Percentiles rank a stretch among this genome's conserved stretches.
Evolutionary conservation across 2,329 filamentous ascomycete species (phyloP).

Genomic region (Cryphonectria radicalis): DNA sequence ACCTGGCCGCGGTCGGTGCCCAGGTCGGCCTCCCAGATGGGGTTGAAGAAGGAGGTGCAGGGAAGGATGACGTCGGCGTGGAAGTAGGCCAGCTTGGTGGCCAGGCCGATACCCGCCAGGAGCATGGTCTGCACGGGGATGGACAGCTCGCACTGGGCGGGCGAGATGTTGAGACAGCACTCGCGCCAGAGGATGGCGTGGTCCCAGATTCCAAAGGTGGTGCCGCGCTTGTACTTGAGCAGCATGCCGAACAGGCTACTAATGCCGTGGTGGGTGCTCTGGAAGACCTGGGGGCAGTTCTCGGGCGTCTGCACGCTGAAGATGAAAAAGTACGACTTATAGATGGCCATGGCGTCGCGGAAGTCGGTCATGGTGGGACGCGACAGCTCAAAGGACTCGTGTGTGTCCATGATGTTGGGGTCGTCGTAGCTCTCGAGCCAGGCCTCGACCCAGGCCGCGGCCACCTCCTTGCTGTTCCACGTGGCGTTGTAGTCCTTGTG

Average conservation of each 20-base stretch:
- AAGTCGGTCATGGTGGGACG: slow-evolving; percentile 43
- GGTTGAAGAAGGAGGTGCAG: slow-evolving; percentile 65
- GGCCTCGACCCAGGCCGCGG: slow-evolving; percentile 52
- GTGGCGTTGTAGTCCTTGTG: slow-evolving; percentile 55
- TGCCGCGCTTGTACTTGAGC: slow-evolving; percentile 63
- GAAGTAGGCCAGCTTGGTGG: slow-evolving; percentile 48
- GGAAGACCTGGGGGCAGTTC: slow-evolving; percentile 62
- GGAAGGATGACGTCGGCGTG: slow-evolving; percentile 65
- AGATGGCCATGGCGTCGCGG: slow-evolving; percentile 41
- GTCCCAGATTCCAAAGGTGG: slow-evolving; percentile 66
- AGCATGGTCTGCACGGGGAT: slow-evolving; percentile 54
- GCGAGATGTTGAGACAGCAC: slow-evolving; percentile 53
- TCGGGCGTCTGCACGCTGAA: slow-evolving; percentile 62
- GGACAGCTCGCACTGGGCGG: slow-evolving; percentile 52
- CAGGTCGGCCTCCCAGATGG: slow-evolving; percentile 66
- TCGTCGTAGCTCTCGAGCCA: slow-evolving; percentile 52
- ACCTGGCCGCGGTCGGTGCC: slow-evolving; percentile 61
- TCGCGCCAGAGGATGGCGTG: slow-evolving; percentile 67
- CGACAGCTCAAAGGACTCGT: slow-evolving; percentile 41
- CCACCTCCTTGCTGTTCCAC: slow-evolving; percentile 51
- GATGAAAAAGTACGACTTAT: slow-evolving; percentile 55
- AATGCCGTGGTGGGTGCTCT: slow-evolving; percentile 66
- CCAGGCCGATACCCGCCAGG: slow-evolving; percentile 51
- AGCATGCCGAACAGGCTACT: slow-evolving; percentile 65
- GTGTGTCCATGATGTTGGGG: slow-evolving; percentile 40